Evolutionary conservation across 495 filamentous ascomycete species (phyloP).

Genomic region (Aspergillus saccharolyticus): DNA sequence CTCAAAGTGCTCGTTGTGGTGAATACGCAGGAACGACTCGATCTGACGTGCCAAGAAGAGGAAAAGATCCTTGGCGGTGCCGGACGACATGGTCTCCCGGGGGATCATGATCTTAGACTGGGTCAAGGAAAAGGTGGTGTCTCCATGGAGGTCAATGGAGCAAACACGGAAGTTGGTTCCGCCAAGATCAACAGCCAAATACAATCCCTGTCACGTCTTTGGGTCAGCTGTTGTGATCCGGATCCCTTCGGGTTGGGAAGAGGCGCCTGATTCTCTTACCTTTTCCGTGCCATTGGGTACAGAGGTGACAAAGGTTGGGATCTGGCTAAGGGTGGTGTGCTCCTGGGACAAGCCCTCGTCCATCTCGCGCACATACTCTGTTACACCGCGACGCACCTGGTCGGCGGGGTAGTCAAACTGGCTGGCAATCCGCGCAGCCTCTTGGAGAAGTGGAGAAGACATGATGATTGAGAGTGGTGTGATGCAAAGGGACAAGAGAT

Average conservation of each 20-base stretch:
- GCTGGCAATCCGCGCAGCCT: constrained; percentile 70
- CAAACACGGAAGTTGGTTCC: constrained; percentile 98
- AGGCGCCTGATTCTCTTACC: constrained; percentile 28
- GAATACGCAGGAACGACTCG: constrained; percentile 74
- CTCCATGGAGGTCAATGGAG: constrained; percentile 84
- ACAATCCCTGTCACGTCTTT: constrained; percentile 61
- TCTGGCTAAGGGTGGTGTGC: constrained; percentile 81
- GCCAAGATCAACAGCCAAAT: constrained; percentile 92
- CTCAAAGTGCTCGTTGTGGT: constrained; percentile 87
- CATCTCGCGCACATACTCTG: constrained; percentile 82
- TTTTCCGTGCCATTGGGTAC: constrained; percentile 98
- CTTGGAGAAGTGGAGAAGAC: constrained; percentile 55
- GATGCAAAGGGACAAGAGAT: neutral
- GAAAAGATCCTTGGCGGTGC: constrained; percentile 84
- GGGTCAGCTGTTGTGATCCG: constrained; percentile 1
- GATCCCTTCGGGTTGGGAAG: neutral
- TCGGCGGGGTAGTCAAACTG: constrained; percentile 83
- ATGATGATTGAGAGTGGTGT: constrained; percentile 20
- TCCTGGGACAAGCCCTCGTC: constrained; percentile 77
- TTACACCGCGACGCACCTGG: constrained; percentile 71
- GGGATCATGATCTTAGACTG: constrained; percentile 92
- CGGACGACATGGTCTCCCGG: constrained; percentile 80
- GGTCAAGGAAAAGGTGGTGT: constrained; percentile 85
- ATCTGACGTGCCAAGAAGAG: constrained; percentile 90
- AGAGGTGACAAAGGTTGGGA: constrained; percentile 91